These are phyloP conservation scores for Linum trigynum DNA, from an alignment of 345 rosid genomes.

Conservation along the genomic window DNA sequence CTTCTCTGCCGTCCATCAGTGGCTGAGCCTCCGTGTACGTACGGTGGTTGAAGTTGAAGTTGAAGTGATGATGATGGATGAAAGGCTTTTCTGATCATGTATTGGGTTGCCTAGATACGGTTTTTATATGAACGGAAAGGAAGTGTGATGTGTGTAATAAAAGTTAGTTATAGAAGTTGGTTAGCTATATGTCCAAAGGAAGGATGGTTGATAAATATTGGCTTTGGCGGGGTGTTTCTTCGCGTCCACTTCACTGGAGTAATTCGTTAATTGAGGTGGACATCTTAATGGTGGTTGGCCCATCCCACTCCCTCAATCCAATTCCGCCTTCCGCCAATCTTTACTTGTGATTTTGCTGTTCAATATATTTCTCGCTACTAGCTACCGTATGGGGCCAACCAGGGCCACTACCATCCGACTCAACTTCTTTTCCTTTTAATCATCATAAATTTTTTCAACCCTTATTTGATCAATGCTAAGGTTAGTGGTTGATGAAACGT, in stretches of 20 bases:
- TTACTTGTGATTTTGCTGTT: too few relatives aligned
- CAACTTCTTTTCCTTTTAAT: too few relatives aligned
- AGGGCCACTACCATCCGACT: too few relatives aligned
- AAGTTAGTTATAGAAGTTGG: constrained; percentile 1
- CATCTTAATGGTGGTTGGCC: constrained; percentile 18
- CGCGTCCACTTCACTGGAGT: constrained; percentile 31
- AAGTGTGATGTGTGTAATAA: neutral
- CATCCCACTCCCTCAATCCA: neutral
- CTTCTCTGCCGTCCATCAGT: constrained; percentile 2
- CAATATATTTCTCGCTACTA: too few relatives aligned
- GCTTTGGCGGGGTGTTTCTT: constrained; percentile 14
- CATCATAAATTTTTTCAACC: too few relatives aligned
- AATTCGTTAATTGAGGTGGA: constrained; percentile 22
- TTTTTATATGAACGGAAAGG: constrained; percentile 3
- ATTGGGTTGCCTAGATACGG: neutral
- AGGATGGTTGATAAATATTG: neutral
- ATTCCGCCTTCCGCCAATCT: too few relatives aligned
- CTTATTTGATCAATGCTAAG: too few relatives aligned
- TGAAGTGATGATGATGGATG: neutral
- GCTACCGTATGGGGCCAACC: too few relatives aligned
- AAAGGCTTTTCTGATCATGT: neutral
- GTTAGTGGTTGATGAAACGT: too few relatives aligned
- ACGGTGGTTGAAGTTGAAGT: neutral
- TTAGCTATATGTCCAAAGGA: neutral
- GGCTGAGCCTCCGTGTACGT: neutral